Evolutionary conservation across 129 eudicot genomes (phyloP).

Genomic region (Artemisia argyi): DNA sequence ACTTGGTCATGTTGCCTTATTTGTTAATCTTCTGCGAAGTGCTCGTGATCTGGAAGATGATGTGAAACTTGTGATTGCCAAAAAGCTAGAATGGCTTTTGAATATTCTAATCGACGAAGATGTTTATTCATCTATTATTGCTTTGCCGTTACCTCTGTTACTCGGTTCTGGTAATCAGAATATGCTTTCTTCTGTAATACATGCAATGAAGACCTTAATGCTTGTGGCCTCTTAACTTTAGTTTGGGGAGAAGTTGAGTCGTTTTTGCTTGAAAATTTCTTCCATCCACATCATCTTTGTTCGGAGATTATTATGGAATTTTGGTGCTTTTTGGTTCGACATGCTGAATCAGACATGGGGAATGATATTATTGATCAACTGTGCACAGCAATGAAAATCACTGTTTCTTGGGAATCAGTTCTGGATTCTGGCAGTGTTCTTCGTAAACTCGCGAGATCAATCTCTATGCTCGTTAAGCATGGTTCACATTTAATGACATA

Average conservation of each 20-base stretch:
- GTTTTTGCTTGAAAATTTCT: constrained; percentile 67
- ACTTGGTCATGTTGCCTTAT: constrained; percentile 60
- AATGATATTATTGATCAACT: constrained; percentile 58
- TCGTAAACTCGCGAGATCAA: constrained; percentile 67
- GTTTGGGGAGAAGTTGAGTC: constrained; percentile 51
- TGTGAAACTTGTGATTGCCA: constrained; percentile 55
- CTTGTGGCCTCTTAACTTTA: constrained; percentile 52
- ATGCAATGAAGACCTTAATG: constrained; percentile 83
- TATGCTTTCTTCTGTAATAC: constrained; percentile 49
- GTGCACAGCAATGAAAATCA: constrained; percentile 47
- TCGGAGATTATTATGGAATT: constrained; percentile 77
- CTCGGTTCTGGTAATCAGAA: constrained; percentile 55
- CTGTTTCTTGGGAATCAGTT: constrained; percentile 51
- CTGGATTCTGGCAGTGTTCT: constrained; percentile 44
- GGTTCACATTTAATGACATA: constrained; percentile 55
- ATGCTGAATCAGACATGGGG: constrained; percentile 65
- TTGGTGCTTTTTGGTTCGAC: constrained; percentile 73
- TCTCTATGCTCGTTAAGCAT: constrained; percentile 49
- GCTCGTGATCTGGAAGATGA: constrained; percentile 74
- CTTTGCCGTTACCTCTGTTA: constrained; percentile 45
- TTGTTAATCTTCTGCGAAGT: constrained; percentile 66
- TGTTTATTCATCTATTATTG: constrained; percentile 62
- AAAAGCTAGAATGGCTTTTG: constrained; percentile 73
- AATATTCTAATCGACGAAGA: constrained; percentile 49
- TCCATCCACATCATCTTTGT: constrained; percentile 89